phyloP scores from a whole-genome alignment of 768 basidiomycete genomes.

The Plicaturopsis crispa region DNA sequence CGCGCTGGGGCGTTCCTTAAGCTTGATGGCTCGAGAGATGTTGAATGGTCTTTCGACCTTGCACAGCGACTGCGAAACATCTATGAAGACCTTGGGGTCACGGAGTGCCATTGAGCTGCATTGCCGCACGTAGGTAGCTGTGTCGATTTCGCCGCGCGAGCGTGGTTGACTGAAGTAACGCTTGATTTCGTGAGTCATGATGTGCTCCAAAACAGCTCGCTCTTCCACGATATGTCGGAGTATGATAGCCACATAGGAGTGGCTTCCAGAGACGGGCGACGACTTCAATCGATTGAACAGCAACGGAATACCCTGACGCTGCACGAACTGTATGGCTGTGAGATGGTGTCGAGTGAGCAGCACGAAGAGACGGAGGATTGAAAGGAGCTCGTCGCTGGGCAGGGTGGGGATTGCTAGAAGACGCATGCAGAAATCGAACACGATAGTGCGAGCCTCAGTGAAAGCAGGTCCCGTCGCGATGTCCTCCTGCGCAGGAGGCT shows the following conservation, averaged over 20 bases:
- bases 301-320: slow-evolving; percentile 49
- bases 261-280: slow-evolving; percentile 58
- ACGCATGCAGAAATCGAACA: slow-evolving; percentile 73
- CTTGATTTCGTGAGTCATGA: slow-evolving; percentile 81
- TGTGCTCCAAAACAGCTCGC: slow-evolving; percentile 43
- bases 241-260: slow-evolving; percentile 80
- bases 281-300: slow-evolving; percentile 65
- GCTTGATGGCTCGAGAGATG: slow-evolving; percentile 45
- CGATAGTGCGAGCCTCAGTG: slow-evolving; percentile 47
- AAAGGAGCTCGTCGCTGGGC: slow-evolving; percentile 75
- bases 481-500: slow-evolving; percentile 37
- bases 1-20: slow-evolving; percentile 31
- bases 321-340: slow-evolving; percentile 61
- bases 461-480: slow-evolving; percentile 56
- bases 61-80: slow-evolving; percentile 64
- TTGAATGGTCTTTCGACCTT: slow-evolving; percentile 63
- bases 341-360: slow-evolving; percentile 70
- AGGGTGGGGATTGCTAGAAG: slow-evolving; percentile 59
- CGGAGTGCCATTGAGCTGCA: slow-evolving; percentile 78
- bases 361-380: slow-evolving; percentile 76
- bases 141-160: slow-evolving; percentile 54
- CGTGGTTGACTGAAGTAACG: slow-evolving; percentile 74
- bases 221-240: slow-evolving; percentile 93
- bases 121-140: slow-evolving; percentile 64
- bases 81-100: slow-evolving; percentile 69